Evolutionary conservation across 441 rosid genomes (phyloP), one percentile per base, ranked within the genome.

Genomic region (Populus trichocarpa): DNA sequence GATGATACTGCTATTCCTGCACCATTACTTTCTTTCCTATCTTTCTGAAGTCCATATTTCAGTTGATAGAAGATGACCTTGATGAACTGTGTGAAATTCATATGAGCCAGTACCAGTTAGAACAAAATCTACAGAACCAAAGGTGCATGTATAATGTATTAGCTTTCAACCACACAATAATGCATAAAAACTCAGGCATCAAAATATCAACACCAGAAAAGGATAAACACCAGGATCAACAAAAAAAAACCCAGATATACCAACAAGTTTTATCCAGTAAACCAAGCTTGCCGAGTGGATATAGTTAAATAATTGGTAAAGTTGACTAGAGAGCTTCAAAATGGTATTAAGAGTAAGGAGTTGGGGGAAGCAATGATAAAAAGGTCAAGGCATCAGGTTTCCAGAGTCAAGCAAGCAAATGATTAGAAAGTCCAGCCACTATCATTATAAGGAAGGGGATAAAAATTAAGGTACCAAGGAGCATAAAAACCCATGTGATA

Each of bases 51-150:
- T 83, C 95, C 99, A 80, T 86, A 89, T 84, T 90, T 91, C 74
- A 96, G 90, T 86, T 96, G 99, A 86, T 92, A 81, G 85, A 89
- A 96, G 75, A 92, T 81, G 80, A 90, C 94, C 86, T 84, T 87
- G 67, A 92, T 86, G 89, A 96, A 96, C 98, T 96, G 89, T 65
- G 73, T 74, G 32, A 80, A 75, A 18, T 71, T 61, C 57, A 68
- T 33, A 71, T 26, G 9, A 38, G 40, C 73, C 73, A 66, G 75
- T 38, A 74, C n/a, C 36, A 73, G 72, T 16, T 68, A 66, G 25
- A 76, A 26, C 22, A 53, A 22, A 6, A 25, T 6, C 26, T 30
- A 20, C 71, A 16, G 22, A 23, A 23, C 9, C 3, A 42, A 57
- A 53, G 8, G 10, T 33, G 20, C 0, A 18, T 16, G 8, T 50